phyloP scores from a whole-genome alignment of 495 filamentous ascomycete genomes.

The Peziza echinospora region DNA sequence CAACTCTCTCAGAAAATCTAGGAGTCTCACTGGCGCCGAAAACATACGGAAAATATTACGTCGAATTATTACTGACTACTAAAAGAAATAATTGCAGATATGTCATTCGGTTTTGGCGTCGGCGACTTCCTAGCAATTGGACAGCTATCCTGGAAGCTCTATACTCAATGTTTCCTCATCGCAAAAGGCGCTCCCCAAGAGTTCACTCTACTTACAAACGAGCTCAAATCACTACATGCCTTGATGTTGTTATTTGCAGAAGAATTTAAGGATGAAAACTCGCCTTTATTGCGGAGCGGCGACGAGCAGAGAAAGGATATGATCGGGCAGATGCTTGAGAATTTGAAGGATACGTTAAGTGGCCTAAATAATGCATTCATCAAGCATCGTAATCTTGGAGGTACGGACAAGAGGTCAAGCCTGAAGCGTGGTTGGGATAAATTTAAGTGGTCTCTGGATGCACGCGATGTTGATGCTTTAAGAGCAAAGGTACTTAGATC shows the following conservation, averaged over 20 bases:
- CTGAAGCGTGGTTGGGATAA: slow-evolving; percentile 4
- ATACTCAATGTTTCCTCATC: slow-evolving; percentile 8
- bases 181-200: slow-evolving; percentile 15
- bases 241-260: slow-evolving; percentile 15
- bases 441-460: slow-evolving; percentile 7
- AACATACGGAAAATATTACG: too few species aligned
- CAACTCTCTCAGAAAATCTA: too few species aligned
- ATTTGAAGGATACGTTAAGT: slow-evolving; percentile 12
- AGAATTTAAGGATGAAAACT: slow-evolving; percentile 13
- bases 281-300: slow-evolving; percentile 7
- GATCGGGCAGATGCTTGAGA: slow-evolving; percentile 12
- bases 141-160: slow-evolving; percentile 16
- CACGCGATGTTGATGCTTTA: slow-evolving; percentile 7
- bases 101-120: slow-evolving; percentile 19
- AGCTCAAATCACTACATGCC: slow-evolving; percentile 10
- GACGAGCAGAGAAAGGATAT: slow-evolving; percentile 14
- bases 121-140: slow-evolving; percentile 19
- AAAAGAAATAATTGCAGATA: too few species aligned
- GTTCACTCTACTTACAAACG: slow-evolving; percentile 11
- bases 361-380: slow-evolving; percentile 8
- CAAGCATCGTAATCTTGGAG: slow-evolving; percentile 15
- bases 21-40: too few species aligned
- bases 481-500: slow-evolving; percentile 3
- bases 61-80: too few species aligned
- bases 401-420: slow-evolving; percentile 3